Base-by-base conservation (phyloP, 371 early-diverging fungal species). In the Rhizopus arrhizus region DNA sequence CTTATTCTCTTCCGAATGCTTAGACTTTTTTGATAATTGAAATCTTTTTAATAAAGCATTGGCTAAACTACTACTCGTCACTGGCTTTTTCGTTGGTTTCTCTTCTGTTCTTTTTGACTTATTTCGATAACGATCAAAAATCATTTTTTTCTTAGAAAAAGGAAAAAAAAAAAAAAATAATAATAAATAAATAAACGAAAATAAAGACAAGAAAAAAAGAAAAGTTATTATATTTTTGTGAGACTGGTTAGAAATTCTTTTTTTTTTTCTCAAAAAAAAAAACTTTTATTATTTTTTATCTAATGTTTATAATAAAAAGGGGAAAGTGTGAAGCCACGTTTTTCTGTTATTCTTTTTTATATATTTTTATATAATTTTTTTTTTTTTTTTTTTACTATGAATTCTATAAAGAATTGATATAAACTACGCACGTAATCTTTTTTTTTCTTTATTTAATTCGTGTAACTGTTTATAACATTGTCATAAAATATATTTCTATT, bases 51-150 rank as follows among this genome's bases (percentile, higher is more conserved):
- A 65, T 22, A 78, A 70, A 41, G 70, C 64, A 22, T 65, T 70
- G 7, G 73, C 75, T 50, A 72, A 56, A 29, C 68, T 71, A 29
- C 48, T 48, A 28, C 29, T 48, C 15, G 48, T 29, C 9, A 48
- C 29, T 49, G 59, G 56, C 56, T 67, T 71, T 35, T 61, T 71
- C 46, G 57, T 53, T 50, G 56, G 13, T 13, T 58, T 54, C 31
- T 65, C 66, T 11, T 59, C 62, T 7, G 65, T 62, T 34, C 65
- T 58, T 57, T 70, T 70, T 51, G 68, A 58, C 38, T 67, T 59
- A 52, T 64, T 72, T 70, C 70, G 63, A 55, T 75, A 75, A 13
- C 73, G 61, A 62, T 72, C 73, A 62, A 75, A 75, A 15, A 75
- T 52, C 76, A 75, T 75, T 46, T 45, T 46, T 53, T 15, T 42